Evolutionary conservation across 768 basidiomycete species (phyloP).

Genomic region (Boletus speciosus): DNA sequence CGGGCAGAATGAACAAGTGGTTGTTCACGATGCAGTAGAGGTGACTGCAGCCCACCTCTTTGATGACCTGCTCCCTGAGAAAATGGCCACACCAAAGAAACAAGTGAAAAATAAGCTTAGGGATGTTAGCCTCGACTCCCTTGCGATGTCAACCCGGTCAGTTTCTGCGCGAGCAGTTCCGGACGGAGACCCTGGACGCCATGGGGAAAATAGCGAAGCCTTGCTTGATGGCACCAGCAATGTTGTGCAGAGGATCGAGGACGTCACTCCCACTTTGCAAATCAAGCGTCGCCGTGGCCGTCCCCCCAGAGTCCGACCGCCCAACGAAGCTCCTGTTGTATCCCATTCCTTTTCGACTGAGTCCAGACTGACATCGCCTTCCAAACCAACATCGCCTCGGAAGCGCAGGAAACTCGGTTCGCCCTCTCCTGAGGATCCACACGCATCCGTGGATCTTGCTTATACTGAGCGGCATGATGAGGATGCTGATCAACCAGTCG

Average conservation of each 20-base stretch:
- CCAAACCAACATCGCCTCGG: slow-evolving; percentile 29
- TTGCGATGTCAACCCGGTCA: slow-evolving; percentile 17
- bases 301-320: slow-evolving; percentile 24
- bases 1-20: slow-evolving; percentile 15
- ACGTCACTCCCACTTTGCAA: background rate
- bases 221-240: slow-evolving; percentile 4
- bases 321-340: slow-evolving; percentile 1
- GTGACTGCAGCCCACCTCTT: slow-evolving; percentile 31
- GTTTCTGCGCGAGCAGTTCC: slow-evolving; percentile 17
- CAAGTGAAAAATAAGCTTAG: slow-evolving; percentile 15
- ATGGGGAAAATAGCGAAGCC: slow-evolving; percentile 5
- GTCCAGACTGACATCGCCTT: slow-evolving; percentile 7
- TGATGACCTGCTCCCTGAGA: slow-evolving; percentile 25
- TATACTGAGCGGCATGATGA: slow-evolving; percentile 3
- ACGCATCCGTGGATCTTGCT: slow-evolving; percentile 4
- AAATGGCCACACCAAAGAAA: slow-evolving; percentile 17
- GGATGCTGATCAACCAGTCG: slow-evolving; percentile 3
- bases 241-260: slow-evolving; percentile 5
- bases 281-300: slow-evolving; percentile 36
- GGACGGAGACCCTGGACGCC: slow-evolving; percentile 9
- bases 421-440: slow-evolving; percentile 26
- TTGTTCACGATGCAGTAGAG: slow-evolving; percentile 5
- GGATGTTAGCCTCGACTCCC: slow-evolving; percentile 14
- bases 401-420: slow-evolving; percentile 47
- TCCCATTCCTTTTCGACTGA: slow-evolving; percentile 5